Base-by-base conservation (phyloP, 768 basidiomycete species). In the Terana coerulea region DNA sequence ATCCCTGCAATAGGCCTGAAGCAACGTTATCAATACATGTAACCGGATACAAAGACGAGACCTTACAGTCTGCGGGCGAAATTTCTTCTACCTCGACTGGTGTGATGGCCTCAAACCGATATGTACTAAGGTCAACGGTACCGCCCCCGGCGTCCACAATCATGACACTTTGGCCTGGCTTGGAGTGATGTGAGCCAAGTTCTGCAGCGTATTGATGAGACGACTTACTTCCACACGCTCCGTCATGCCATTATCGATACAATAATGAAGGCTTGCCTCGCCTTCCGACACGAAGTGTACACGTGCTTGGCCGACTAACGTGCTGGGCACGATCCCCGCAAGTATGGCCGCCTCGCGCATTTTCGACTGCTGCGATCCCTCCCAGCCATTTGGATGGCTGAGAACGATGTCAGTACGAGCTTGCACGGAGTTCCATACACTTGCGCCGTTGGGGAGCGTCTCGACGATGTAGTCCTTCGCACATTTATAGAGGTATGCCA, bases 381-480 rank as follows among this genome's bases (percentile, higher is more conserved):
- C 82, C 83, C 83, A 85, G 0, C 80, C 82, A 55, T 84, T 84
- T 4, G 83, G 83, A 57, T 84, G 82, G 1, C 75, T 75, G 14
- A 85, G 70, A 5, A 85, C 71, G 51, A 75, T 80, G 22, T 80
- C 73, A 21, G 78, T 72, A 5, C 55, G 64, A 12, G 64, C 57
- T 54, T 75, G 67, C 4, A 81, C 55, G 8, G 71, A 72, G 9
- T 59, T 60, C 79, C 78, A 81, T 3, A 81, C 54, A 8, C 67
- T 64, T 12, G 33, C 55, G 1, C 81, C 79, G 51, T 67, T 70
- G 0, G 68, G 58, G 31, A 77, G 74, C 3, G 71, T 15, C 29
- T 52, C 31, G 3, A 36, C 19, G 10, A 52, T 52, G 34, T 36
- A 52, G 9, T 15, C 29, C 21, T 26, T 15, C 9, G 51, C 51